Conservation (phyloP, 345 rosid species). For the Eucalyptus camaldulensis region DNA sequence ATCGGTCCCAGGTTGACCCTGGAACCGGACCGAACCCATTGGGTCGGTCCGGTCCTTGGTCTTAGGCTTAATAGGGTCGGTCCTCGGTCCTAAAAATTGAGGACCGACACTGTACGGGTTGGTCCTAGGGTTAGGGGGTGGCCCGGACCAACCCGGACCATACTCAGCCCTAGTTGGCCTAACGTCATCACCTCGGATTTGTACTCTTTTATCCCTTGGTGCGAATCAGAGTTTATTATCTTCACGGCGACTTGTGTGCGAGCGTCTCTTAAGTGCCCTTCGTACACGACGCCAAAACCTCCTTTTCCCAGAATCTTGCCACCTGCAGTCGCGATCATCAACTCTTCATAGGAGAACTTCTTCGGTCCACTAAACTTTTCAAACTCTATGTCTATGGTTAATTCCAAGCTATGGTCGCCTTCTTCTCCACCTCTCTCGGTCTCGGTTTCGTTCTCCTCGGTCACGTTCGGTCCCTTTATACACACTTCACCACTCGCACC, state of each 20-base stretch:
- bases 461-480: conserved; percentile 74
- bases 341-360: background rate
- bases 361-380: background rate
- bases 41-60: no score
- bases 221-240: background rate
- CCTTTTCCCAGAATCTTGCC: background rate
- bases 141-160: no score
- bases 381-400: background rate
- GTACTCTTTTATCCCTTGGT: background rate
- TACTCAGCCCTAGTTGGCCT: no score
- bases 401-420: background rate
- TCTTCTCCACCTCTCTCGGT: background rate
- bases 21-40: no score
- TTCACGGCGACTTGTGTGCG: background rate
- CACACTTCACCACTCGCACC: conserved; percentile 57
- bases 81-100: no score
- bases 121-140: no score
- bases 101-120: no score
- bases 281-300: background rate
- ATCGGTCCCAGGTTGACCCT: no score
- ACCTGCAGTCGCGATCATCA: background rate
- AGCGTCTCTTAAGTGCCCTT: background rate
- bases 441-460: background rate
- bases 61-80: no score
- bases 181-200: background rate